These are phyloP conservation scores for Exophiala dermatitidis DNA, from an alignment of 2,329 filamentous ascomycete species.

Conservation along the genomic window DNA sequence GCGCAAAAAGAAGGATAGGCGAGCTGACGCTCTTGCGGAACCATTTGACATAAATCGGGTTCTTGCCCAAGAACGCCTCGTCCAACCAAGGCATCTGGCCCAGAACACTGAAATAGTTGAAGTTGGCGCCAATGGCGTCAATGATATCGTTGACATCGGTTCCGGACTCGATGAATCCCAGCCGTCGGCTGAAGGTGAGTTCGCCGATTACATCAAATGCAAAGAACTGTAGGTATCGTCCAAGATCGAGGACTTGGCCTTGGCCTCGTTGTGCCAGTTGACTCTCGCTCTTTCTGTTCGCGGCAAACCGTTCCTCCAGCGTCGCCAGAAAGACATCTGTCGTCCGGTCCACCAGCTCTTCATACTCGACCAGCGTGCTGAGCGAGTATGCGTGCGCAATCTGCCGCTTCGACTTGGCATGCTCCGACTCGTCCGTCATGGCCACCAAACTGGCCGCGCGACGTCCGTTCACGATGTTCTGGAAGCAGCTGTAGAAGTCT, in stretches of 20 bases:
- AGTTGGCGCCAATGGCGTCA: slow-evolving; percentile 27
- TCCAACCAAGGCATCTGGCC: slow-evolving; percentile 36
- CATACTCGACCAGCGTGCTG: slow-evolving; percentile 37
- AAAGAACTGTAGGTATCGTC: slow-evolving; percentile 32
- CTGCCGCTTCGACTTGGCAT: slow-evolving; percentile 36
- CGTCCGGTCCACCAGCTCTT: slow-evolving; percentile 34
- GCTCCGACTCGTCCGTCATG: slow-evolving; percentile 36
- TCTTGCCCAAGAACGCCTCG: slow-evolving; percentile 31
- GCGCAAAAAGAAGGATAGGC: slow-evolving; percentile 22
- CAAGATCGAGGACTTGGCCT: slow-evolving; percentile 25
- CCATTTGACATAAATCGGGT: slow-evolving; percentile 27
- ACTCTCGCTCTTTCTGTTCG: neutral
- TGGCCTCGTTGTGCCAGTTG: too few relatives aligned
- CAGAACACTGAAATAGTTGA: slow-evolving; percentile 29
- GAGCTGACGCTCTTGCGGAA: slow-evolving; percentile 23
- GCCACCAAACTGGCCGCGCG: slow-evolving; percentile 33
- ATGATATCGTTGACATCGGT: slow-evolving; percentile 33
- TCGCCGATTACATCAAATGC: slow-evolving; percentile 36
- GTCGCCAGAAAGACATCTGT: slow-evolving; percentile 27
- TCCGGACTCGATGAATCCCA: slow-evolving; percentile 33
- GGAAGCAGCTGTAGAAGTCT: slow-evolving; percentile 30
- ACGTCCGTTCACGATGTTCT: slow-evolving; percentile 29
- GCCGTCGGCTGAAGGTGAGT: slow-evolving; percentile 32
- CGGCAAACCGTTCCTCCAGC: slow-evolving; percentile 28
- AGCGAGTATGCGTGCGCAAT: slow-evolving; percentile 39